Evolutionary conservation across 2,329 filamentous ascomycete species (phyloP).

Genomic region (Claviceps sorghi): DNA sequence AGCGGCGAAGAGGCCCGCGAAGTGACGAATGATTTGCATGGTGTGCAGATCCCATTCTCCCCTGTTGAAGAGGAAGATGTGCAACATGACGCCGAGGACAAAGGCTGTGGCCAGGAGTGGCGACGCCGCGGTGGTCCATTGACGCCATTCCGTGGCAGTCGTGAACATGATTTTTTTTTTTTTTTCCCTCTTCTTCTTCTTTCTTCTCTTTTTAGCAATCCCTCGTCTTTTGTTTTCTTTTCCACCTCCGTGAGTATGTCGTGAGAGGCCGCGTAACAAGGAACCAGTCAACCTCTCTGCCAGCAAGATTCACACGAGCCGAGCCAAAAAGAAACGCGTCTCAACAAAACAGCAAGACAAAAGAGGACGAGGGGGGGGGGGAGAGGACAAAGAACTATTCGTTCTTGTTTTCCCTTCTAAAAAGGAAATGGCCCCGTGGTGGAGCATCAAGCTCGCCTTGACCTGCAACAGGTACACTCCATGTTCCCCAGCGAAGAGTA

Average conservation of each 20-base stretch:
- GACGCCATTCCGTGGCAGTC: background rate
- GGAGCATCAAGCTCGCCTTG: too few relatives aligned
- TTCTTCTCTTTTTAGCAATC: background rate
- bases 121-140: background rate
- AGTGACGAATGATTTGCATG: background rate
- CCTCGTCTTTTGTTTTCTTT: background rate
- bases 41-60: constrained; percentile 15
- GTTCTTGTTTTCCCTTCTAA: too few relatives aligned
- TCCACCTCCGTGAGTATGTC: too few relatives aligned
- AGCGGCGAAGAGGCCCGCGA: background rate
- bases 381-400: too few relatives aligned
- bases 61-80: constrained; percentile 10
- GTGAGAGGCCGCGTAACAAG: background rate
- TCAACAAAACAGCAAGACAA: too few relatives aligned
- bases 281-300: background rate
- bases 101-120: constrained; percentile 20
- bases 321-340: too few relatives aligned
- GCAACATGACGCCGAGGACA: constrained; percentile 4
- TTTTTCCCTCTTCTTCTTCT: background rate
- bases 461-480: too few relatives aligned
- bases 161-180: constrained; percentile 9
- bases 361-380: too few relatives aligned
- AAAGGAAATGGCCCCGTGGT: too few relatives aligned
- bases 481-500: too few relatives aligned
- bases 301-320: too few relatives aligned